A percentile compares a stretch with the other conserved stretches of the same genome.
Conservation (phyloP, 441 rosid genomes). For the Biscutella laevigata region DNA sequence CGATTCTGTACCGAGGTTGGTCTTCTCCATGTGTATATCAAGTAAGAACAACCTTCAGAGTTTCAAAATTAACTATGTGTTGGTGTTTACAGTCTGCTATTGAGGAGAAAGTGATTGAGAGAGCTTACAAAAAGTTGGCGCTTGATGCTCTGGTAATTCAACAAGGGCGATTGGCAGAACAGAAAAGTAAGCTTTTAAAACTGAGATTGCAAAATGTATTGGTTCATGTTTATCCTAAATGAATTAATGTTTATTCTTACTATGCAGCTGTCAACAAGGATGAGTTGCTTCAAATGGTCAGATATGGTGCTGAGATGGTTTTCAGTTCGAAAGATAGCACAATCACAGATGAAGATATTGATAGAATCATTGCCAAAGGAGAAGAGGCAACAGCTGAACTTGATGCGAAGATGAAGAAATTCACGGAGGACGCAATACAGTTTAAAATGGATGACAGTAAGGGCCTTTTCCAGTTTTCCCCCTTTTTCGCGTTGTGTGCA, state of each 20-base stretch:
- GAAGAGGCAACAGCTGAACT: conserved; percentile 98
- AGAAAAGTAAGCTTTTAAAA: conserved; percentile 57
- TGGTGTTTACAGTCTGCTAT: conserved; percentile 73
- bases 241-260: not conserved
- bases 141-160: conserved; percentile 98
- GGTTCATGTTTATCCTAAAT: not conserved
- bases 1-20: conserved; percentile 96
- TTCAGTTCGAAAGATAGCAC: conserved; percentile 99
- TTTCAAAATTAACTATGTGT: not conserved
- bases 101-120: conserved; percentile 98
- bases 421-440: conserved; percentile 96
- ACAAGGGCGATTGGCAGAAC: conserved; percentile 97
- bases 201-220: not conserved
- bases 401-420: conserved; percentile 99
- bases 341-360: conserved; percentile 96
- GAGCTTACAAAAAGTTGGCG: conserved; percentile 98
- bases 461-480: conserved; percentile 15
- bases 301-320: conserved; percentile 99
- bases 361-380: conserved; percentile 99
- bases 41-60: not conserved
- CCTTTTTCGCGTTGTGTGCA: not conserved
- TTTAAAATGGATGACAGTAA: conserved; percentile 98
- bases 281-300: conserved; percentile 99
- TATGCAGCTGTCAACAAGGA: conserved; percentile 92
- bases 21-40: conserved; percentile 12